phyloP scores from a whole-genome alignment of 2,329 filamentous ascomycete genomes.

The Penicillium sp. region DNA sequence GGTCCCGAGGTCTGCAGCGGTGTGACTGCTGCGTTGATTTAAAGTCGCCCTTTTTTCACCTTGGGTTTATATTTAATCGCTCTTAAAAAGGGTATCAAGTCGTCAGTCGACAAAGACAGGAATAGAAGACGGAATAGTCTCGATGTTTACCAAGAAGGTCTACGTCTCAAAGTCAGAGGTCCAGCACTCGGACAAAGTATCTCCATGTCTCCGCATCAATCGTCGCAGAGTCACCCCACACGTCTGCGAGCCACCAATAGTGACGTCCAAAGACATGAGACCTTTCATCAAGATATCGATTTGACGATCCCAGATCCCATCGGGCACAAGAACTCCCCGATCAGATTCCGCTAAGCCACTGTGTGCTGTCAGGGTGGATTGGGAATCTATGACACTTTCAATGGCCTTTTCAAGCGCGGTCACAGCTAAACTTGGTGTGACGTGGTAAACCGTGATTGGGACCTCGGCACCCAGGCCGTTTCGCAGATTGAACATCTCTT shows the following conservation, averaged over 20 bases:
- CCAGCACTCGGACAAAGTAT: conserved; percentile 27
- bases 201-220: conserved; percentile 19
- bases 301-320: conserved; percentile 11
- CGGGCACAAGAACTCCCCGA: not conserved
- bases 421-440: conserved; percentile 21
- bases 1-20: no score
- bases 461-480: conserved; percentile 22
- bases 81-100: no score
- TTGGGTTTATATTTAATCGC: no score
- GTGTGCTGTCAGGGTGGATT: not conserved
- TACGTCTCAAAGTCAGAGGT: conserved; percentile 12
- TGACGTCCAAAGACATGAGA: conserved; percentile 23
- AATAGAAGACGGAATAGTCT: no score
- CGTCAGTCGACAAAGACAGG: no score
- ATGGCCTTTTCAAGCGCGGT: conserved; percentile 18
- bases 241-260: conserved; percentile 24
- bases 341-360: not conserved
- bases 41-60: no score
- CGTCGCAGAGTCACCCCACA: conserved; percentile 5
- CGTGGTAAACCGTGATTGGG: conserved; percentile 23
- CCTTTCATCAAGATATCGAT: conserved; percentile 25
- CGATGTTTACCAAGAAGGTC: no score
- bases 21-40: no score
- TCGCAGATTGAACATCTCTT: conserved; percentile 21
- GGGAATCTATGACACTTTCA: conserved; percentile 10